phyloP scores from a whole-genome alignment of 176 grass and related monocot species.

The Dendrocalamus sinicus region DNA sequence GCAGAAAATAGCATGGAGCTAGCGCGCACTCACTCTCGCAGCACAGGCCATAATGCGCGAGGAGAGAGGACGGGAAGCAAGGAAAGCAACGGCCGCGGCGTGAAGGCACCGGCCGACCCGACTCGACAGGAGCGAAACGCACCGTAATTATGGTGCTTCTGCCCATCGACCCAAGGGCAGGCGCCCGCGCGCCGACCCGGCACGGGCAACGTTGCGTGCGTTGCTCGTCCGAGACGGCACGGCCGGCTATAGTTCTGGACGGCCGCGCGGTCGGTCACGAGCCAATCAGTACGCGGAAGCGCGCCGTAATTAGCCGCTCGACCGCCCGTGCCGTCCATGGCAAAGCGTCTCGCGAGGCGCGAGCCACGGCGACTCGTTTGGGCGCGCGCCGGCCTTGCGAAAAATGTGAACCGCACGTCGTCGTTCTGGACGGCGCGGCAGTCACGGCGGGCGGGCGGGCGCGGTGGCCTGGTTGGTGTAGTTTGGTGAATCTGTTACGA shows the following conservation, averaged over 20 bases:
- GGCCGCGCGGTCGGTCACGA: background rate
- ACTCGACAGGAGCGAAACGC: background rate
- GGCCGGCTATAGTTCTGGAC: background rate
- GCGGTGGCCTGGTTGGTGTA: background rate
- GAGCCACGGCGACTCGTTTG: background rate
- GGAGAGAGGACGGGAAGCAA: background rate
- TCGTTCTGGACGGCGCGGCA: slow-evolving; percentile 3
- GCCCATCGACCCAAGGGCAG: background rate
- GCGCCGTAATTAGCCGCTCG: background rate
- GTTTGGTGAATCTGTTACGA: background rate
- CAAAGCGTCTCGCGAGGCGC: background rate
- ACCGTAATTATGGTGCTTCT: background rate
- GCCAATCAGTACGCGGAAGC: background rate
- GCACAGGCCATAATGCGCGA: slow-evolving; percentile 40
- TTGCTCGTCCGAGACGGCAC: slow-evolving; percentile 23
- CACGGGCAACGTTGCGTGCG: background rate
- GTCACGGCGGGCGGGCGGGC: slow-evolving; percentile 9
- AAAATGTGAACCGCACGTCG: background rate
- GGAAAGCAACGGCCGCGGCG: slow-evolving; percentile 43
- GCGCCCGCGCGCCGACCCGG: background rate
- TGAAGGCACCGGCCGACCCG: background rate
- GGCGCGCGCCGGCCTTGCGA: slow-evolving; percentile 24
- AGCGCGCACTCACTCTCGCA: slow-evolving; percentile 4
- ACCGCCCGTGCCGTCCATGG: slow-evolving; percentile 29
- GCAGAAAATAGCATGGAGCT: slow-evolving; percentile 17